These are phyloP conservation scores for Rhytidiadelphus loreus DNA, from an alignment of 225 moss, liverwort and hornwort genomes.

Conservation along the genomic window DNA sequence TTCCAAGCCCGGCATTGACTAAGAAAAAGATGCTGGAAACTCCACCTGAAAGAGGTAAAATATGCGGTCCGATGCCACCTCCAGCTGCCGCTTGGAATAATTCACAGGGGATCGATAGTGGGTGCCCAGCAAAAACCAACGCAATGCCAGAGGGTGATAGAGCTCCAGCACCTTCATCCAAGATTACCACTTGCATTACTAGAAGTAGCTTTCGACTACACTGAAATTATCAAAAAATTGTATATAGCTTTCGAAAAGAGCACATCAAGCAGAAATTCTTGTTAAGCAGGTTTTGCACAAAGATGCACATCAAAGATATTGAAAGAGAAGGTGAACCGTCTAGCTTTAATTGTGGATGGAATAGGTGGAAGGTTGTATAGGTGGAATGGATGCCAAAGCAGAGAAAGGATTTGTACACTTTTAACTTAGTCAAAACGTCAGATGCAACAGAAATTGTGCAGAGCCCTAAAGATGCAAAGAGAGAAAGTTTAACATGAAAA, in stretches of 20 bases:
- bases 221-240: background rate
- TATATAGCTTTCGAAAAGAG: background rate
- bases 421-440: background rate
- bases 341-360: background rate
- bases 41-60: slow-evolving; percentile 88
- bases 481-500: background rate
- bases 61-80: slow-evolving; percentile 74
- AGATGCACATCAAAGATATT: background rate
- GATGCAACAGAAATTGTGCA: background rate
- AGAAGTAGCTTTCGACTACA: background rate
- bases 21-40: background rate
- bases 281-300: background rate
- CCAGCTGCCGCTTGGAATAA: slow-evolving; percentile 82
- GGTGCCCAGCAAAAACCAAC: slow-evolving; percentile 96
- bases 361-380: background rate
- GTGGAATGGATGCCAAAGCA: background rate
- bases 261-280: background rate
- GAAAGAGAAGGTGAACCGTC: background rate
- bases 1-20: background rate
- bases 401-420: background rate
- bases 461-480: background rate
- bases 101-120: slow-evolving; percentile 92
- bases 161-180: slow-evolving; percentile 64
- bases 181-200: background rate
- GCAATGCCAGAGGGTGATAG: slow-evolving; percentile 80